phyloP scores from a whole-genome alignment of 106 monocot species.

The Phalaenopsis aphrodite region DNA sequence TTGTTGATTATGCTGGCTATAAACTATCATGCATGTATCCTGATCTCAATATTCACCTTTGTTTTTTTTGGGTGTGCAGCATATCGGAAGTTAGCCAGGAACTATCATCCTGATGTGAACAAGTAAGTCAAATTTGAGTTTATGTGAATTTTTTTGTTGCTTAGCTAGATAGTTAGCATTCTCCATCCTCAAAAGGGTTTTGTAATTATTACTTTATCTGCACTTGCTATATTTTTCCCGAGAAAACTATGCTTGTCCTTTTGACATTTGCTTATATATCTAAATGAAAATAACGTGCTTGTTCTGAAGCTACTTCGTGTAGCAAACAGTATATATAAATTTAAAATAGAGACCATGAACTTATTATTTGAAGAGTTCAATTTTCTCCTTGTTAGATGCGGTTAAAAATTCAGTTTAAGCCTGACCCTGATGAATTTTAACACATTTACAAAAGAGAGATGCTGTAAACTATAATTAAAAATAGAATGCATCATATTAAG shows the following conservation, averaged over 20 bases:
- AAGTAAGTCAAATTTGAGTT: constrained; percentile 22
- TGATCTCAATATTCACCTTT: background rate
- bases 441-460: background rate
- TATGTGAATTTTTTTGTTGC: background rate
- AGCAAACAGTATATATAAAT: background rate
- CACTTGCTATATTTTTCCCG: background rate
- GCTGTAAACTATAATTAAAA: background rate
- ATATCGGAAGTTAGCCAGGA: constrained; percentile 48
- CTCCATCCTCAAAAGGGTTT: background rate
- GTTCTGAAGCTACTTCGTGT: background rate
- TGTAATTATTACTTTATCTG: background rate
- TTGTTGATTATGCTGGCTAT: background rate
- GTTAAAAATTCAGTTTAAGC: background rate
- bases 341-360: background rate
- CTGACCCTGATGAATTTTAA: background rate
- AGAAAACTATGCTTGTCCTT: background rate
- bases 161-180: background rate
- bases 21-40: background rate
- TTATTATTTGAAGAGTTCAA: background rate
- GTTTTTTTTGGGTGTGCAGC: constrained; percentile 15
- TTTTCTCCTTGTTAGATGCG: background rate
- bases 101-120: constrained; percentile 51
- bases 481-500: background rate
- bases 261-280: background rate
- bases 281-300: background rate